Percentiles rank a stretch among this genome's conserved stretches.
Evolutionary conservation across 345 rosid species (phyloP).

Genomic region (Bruguiera parviflora): DNA sequence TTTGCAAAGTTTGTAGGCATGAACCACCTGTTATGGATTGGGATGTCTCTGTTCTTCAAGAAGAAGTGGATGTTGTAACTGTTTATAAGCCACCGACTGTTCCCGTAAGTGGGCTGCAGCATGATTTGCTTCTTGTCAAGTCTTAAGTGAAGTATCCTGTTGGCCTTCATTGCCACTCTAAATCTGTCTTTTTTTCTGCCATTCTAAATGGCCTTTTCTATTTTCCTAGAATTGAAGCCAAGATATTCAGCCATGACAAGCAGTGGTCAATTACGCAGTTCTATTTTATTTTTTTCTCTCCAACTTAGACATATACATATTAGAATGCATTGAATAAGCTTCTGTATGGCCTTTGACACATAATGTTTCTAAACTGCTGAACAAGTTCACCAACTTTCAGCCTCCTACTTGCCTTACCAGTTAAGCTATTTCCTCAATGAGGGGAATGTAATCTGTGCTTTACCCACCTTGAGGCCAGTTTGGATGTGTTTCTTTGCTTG

Average conservation of each 20-base stretch:
- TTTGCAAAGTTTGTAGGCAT: conserved; percentile 61
- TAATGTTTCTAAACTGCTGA: too few relatives aligned
- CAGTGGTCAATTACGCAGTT: background rate
- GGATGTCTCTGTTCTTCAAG: conserved; percentile 55
- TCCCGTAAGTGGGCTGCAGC: conserved; percentile 58
- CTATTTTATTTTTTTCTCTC: background rate
- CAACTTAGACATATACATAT: background rate
- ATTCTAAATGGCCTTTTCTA: background rate
- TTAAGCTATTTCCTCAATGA: too few relatives aligned
- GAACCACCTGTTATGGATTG: conserved; percentile 78
- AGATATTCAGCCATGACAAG: background rate
- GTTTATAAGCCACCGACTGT: conserved; percentile 81
- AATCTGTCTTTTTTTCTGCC: background rate
- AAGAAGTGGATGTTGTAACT: conserved; percentile 71
- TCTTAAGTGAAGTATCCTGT: background rate
- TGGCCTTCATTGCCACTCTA: too few relatives aligned
- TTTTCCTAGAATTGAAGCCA: background rate
- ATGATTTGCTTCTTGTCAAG: background rate
- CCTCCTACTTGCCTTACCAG: too few relatives aligned
- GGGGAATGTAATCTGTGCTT: too few relatives aligned
- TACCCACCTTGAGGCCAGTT: too few relatives aligned
- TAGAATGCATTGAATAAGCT: background rate
- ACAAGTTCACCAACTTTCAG: too few relatives aligned
- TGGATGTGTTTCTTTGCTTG: too few relatives aligned
- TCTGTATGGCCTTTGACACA: background rate